These are phyloP conservation scores for Colletotrichum gigasporum DNA, from an alignment of 2,329 filamentous ascomycete species.

Conservation along the genomic window DNA sequence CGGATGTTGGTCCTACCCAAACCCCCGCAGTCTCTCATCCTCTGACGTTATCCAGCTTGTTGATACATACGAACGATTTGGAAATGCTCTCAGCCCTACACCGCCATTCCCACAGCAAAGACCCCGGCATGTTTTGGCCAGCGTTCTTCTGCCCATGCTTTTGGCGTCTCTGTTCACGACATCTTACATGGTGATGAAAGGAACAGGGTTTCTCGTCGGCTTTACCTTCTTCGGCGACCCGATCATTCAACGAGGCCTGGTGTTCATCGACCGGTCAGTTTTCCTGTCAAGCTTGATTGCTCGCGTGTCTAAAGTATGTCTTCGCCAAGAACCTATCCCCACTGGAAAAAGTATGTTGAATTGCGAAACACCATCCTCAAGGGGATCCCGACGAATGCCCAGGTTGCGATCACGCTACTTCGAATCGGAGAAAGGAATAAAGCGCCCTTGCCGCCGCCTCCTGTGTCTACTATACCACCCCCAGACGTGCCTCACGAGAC, in stretches of 20 bases:
- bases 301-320: slow-evolving; percentile 40
- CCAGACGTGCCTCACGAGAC: slow-evolving; percentile 53
- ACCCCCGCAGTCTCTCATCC: rapidly evolving
- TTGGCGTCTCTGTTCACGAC: slow-evolving; percentile 62
- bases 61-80: slow-evolving; percentile 62
- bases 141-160: slow-evolving; percentile 60
- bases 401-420: slow-evolving; percentile 82
- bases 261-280: slow-evolving; percentile 64
- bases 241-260: slow-evolving; percentile 68
- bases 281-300: slow-evolving; percentile 31
- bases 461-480: slow-evolving; percentile 45
- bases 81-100: slow-evolving; percentile 69
- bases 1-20: slow-evolving; percentile 45
- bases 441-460: slow-evolving; percentile 75
- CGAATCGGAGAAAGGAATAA: slow-evolving; percentile 85
- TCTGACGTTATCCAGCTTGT: slow-evolving; percentile 34
- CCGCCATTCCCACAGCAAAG: slow-evolving; percentile 66
- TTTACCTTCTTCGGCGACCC: slow-evolving; percentile 85
- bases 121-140: slow-evolving; percentile 64
- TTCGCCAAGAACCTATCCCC: slow-evolving; percentile 57
- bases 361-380: slow-evolving; percentile 80
- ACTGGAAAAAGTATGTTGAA: slow-evolving; percentile 80
- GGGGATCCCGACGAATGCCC: slow-evolving; percentile 86
- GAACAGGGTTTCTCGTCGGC: slow-evolving; percentile 72
- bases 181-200: slow-evolving; percentile 72